Evolutionary conservation across 495 filamentous ascomycete genomes (phyloP), one percentile per base, ranked within the genome.

Genomic region (Glarea lozoyensis): DNA sequence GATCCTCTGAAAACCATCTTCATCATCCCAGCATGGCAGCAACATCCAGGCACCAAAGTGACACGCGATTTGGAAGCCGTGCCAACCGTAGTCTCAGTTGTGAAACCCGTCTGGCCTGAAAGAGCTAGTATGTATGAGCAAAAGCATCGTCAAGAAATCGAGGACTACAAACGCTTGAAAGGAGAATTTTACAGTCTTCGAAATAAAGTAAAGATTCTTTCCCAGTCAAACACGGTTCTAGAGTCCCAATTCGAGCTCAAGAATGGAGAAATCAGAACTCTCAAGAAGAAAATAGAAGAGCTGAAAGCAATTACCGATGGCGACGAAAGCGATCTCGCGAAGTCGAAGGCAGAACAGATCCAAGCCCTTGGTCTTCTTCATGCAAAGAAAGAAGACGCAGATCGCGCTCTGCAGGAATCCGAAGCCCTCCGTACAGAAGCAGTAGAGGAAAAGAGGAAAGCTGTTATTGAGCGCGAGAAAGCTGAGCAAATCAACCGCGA

Each of bases 1-100:
- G 31, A 46, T 19, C 61, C 66, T 10, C 13, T 43, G 7, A 50
- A 53, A 21, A 56, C 53, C 0, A 48, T 76, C 39, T 76, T 75
- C 47, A 59, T 75, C 17, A 53, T 73, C 33, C 72, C 71, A 2
- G 72, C 67, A 10, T 65, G 62, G 41, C 52, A 56, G 13, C 50
- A 60, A 20, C 69, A 72, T 44, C 65, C 70, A 0, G 65, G 46
- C 23, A 62, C 60, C 32, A 54, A 49, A 39, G 47, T 62, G 21
- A 72, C 67, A 5, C 52, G 58, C 13, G 51, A 60, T 35, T 52
- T 65, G 15, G 69, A 72, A 52, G 48, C 39, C 10, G 52, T 61
- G 24, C 69, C 72, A 9, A 71, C 65, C 0, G 61, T 75, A 2
- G 59, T 75, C 11, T 54, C 57, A 1, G 49, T 64, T 12, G 53